These are phyloP conservation scores for Abrus precatorius DNA, from an alignment of 306 rosid genomes.

Conservation along the genomic window DNA sequence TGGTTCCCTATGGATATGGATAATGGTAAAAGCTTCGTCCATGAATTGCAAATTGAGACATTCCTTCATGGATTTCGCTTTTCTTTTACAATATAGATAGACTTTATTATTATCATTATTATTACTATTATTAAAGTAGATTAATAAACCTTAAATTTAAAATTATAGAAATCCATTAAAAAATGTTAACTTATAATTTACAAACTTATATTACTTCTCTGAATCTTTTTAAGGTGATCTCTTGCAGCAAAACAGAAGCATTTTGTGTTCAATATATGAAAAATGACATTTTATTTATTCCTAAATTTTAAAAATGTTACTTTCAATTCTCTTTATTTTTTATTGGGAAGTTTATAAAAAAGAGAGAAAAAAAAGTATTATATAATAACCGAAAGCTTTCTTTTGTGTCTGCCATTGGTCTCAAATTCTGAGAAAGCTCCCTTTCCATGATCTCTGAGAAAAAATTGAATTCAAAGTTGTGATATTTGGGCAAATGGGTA, in stretches of 20 bases:
- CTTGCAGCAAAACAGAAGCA: not conserved
- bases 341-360: not conserved
- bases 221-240: not conserved
- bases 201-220: not conserved
- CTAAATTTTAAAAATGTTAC: not conserved
- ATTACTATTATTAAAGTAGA: not conserved
- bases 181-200: not conserved
- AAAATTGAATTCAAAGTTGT: slow-evolving; percentile 20
- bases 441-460: slow-evolving; percentile 36
- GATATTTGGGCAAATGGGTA: slow-evolving; percentile 48
- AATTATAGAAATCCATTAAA: too few relatives aligned
- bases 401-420: not conserved
- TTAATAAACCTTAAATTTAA: not conserved
- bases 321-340: not conserved
- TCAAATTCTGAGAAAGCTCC: slow-evolving; percentile 33
- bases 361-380: not conserved
- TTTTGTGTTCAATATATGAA: not conserved
- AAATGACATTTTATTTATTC: not conserved
- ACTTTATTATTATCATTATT: too few relatives aligned
- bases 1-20: not conserved
- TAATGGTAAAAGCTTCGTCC: not conserved
- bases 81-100: not conserved
- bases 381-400: slow-evolving; percentile 3
- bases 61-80: not conserved
- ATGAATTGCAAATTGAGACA: not conserved